Evolutionary conservation across 2,329 filamentous ascomycete species (phyloP).

Genomic region (Beauveria sp.): DNA sequence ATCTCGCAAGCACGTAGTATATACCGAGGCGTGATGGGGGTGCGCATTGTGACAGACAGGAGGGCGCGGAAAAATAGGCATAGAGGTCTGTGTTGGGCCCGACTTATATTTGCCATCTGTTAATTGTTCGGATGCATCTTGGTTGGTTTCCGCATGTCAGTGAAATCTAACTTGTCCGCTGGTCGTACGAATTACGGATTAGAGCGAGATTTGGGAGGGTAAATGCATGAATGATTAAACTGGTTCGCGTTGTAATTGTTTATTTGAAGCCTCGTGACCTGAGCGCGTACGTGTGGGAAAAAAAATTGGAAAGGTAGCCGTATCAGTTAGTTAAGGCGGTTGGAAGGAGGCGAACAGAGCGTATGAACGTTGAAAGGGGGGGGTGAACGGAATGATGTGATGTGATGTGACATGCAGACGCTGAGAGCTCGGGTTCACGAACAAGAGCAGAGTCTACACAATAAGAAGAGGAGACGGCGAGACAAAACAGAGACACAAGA

Average conservation of each 20-base stretch:
- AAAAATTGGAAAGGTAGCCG: too few species aligned
- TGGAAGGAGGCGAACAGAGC: background rate
- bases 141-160: background rate
- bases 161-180: background rate
- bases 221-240: background rate
- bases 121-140: background rate
- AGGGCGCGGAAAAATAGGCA: background rate
- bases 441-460: background rate
- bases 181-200: background rate
- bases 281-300: too few species aligned
- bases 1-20: background rate
- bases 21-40: background rate
- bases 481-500: background rate
- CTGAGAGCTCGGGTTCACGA: background rate
- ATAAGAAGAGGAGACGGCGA: slow-evolving; percentile 1
- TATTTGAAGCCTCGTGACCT: too few species aligned
- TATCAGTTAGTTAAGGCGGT: background rate
- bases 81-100: background rate
- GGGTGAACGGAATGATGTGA: background rate
- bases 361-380: background rate
- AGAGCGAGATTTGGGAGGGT: background rate
- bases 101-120: background rate
- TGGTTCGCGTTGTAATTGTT: too few species aligned
- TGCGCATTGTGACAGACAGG: background rate
- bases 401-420: slow-evolving; percentile 7